Base-by-base conservation (phyloP, 495 filamentous ascomycete species). In the Daldinia bambusicola region DNA sequence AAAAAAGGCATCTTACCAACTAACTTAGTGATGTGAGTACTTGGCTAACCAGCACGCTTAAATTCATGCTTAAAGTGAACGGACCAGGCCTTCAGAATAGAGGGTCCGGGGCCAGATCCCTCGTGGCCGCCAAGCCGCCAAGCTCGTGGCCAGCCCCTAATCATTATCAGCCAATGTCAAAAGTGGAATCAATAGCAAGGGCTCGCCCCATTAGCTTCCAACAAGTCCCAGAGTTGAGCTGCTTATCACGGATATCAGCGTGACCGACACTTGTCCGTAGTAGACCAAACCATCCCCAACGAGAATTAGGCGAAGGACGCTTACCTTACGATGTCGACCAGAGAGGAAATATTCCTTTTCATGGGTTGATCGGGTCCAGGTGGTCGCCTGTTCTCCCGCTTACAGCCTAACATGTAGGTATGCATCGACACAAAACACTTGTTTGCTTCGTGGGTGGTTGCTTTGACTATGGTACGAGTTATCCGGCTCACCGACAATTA, bases 51-150 rank as follows among this genome's bases (percentile, higher is more conserved):
- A 76, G 61, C 67, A 79, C 75, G 79, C 77, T 80, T 81, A 82
- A 82, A 83, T 81, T 81, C 81, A 84, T 84, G 81, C 81, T 83
- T 82, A 83, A 80, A 80, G 69, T 76, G 72, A 66, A 63, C 71
- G 62, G 65, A 63, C 66, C 70, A 69, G 58, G 66, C 70, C 66
- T 43, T 72, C 5, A 31, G 50, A 31, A 36, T 63, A 59, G 66
- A 73, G 62, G 66, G 58, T 69, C 66, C 60, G 66, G 70, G 70
- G 70, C 61, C 37, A 75, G 66, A 69, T 69, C 65, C 75, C 75
- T 77, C 75, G 75, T 75, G 73, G 75, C 45, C 58, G 75, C 75
- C 75, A 77, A 77, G 75, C 40, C 53, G 53, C 73, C 73, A 72
- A 77, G 71, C 65, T 41, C 66, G 52, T 69, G 66, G 66, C 58